Evolutionary conservation across 768 basidiomycete species (phyloP), one percentile per base, ranked within the genome.

Genomic region (Phlebiopsis gigantea): DNA sequence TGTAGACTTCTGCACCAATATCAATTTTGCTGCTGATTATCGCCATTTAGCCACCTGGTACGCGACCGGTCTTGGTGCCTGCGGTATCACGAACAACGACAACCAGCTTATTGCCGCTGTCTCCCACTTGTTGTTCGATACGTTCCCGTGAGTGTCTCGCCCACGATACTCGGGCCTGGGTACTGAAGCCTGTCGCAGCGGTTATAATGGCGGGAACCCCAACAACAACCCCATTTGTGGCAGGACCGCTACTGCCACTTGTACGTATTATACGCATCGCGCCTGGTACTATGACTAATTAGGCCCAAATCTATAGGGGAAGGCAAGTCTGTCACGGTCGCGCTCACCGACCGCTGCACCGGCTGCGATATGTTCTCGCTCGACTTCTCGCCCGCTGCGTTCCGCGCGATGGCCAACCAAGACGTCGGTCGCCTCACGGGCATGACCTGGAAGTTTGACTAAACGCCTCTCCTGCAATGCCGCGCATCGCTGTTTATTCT

Each of bases 211-310:
- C 24, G 74, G 49, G 5, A 82, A 93, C 74, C 86, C 90, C 25
- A 93, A 92, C 69, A 64, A 60, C 55, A 91, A 93, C 73, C 88
- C 90, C 30, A 68, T 93, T 54, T 93, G 91, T 66, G 72, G 72
- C 62, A 76, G 70, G 63, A 61, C 71, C 53, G 71, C 87, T 55
- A 63, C 21, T 0, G 71, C 71, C 8, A 59, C 21, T 5, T 88
- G 88, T 87, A 71, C 68, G 77, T 71, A 10, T 43, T 21, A 15
- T 5, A n/a, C n/a, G n/a, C n/a, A n/a, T n/a, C n/a, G n/a, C n/a
- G n/a, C n/a, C n/a, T n/a, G 26, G 5, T 22, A 21, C 29, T 19
- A 26, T 19, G 3, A n/a, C 21, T 24, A 28, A 47, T 39, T 21
- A 24, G 19, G 7, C 51, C 19, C 17, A 34, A 28, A 9, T 46